These are phyloP conservation scores for Blumeria graminis DNA, from an alignment of 2,329 filamentous ascomycete species.

Conservation along the genomic window DNA sequence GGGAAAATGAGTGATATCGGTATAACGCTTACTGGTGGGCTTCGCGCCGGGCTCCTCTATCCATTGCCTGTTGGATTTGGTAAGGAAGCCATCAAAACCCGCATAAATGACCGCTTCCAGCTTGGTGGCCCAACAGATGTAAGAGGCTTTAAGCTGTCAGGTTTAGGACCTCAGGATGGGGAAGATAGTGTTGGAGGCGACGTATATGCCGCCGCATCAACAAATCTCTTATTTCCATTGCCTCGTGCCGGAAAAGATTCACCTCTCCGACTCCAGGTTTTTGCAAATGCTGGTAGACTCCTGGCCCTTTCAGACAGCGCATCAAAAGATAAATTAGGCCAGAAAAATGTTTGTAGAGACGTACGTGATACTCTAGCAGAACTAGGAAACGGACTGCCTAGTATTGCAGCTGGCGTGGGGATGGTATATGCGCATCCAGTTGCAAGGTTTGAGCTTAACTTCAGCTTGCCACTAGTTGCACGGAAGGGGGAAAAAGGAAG, in stretches of 20 bases:
- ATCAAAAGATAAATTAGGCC: slow-evolving; percentile 18
- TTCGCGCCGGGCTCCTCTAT: slow-evolving; percentile 63
- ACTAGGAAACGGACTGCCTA: slow-evolving; percentile 53
- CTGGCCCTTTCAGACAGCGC: slow-evolving; percentile 40
- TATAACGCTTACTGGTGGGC: slow-evolving; percentile 57
- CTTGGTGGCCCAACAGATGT: slow-evolving; percentile 89
- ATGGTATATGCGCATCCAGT: slow-evolving; percentile 88
- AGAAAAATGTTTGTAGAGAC: slow-evolving; percentile 12
- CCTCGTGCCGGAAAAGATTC: slow-evolving; percentile 62
- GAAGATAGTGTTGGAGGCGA: slow-evolving; percentile 75
- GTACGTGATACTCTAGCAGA: slow-evolving; percentile 38
- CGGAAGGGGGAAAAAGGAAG: slow-evolving; percentile 65
- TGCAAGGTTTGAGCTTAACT: slow-evolving; percentile 87
- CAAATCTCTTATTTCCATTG: slow-evolving; percentile 65
- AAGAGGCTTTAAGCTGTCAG: slow-evolving; percentile 73
- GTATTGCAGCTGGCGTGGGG: slow-evolving; percentile 65
- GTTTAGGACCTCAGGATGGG: slow-evolving; percentile 72
- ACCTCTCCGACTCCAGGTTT: slow-evolving; percentile 68
- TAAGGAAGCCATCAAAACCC: slow-evolving; percentile 34
- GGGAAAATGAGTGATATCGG: slow-evolving; percentile 46
- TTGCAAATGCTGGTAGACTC: slow-evolving; percentile 72
- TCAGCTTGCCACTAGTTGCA: slow-evolving; percentile 63
- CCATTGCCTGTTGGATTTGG: slow-evolving; percentile 45
- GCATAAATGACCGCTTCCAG: slow-evolving; percentile 84
- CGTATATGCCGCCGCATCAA: slow-evolving; percentile 69